Base-by-base conservation (phyloP, 2,329 filamentous ascomycete genomes). In the Aspergillus sp. region DNA sequence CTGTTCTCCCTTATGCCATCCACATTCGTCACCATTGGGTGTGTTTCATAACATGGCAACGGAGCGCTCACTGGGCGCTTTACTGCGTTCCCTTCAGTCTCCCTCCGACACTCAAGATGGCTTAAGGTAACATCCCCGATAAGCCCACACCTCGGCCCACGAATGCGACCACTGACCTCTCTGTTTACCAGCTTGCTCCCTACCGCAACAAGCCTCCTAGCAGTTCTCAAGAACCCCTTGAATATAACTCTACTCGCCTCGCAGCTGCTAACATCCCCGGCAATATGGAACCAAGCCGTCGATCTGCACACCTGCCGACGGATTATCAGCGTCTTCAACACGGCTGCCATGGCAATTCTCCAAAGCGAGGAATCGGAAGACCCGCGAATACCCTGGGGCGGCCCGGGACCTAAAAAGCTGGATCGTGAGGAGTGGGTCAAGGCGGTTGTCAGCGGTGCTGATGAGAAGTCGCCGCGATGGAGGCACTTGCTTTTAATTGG, bases 401-500 rank as follows among this genome's bases (percentile, higher is more conserved):
- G 70, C 37, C 79, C 81, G 11, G 66, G 70, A 41, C 79, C 81
- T 45, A 85, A 85, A 15, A 82, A 80, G 24, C 72, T 85, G 6
- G 72, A 79, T 5, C 73, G 80, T 15, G 80, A 84, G 47, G 82
- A 82, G 48, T 87, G 85, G 86, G 75, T 83, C 23, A 80, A 79
- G 61, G 84, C 85, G 1, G 77, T 86, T 2, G 79, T 84, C 2
- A 79, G 79, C 41, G 85, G 85, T 8, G 85, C 85, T 15, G 83
- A 87, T 67, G 85, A 84, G 45, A 81, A 79, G 65, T 87, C 79
- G 73, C 83, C 81, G 17, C 80, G 90, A 68, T 96, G 91, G 91
- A 88, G 91, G 72, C 92, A 96, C 73, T 75, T 92, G 31, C 79
- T 96, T n/a, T 83, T 93, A 5, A 82, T 96, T 8, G 87, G 87